Conservation (phyloP, 1,284 basidiomycete genomes). For the Albatrellus sp. region DNA sequence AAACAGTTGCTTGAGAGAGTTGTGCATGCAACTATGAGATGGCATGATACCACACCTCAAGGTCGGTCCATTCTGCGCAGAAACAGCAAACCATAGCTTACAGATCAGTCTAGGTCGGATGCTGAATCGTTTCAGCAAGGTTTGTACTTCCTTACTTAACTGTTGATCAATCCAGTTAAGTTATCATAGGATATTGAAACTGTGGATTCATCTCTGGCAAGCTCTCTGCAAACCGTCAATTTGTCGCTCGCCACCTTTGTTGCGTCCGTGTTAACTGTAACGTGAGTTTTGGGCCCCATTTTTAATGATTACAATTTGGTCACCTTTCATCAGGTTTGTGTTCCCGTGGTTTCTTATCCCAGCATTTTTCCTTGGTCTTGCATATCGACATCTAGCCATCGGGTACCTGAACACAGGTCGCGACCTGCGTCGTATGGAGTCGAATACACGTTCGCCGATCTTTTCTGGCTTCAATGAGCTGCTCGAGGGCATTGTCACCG, state of each 20-base stretch:
- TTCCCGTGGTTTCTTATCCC: slow-evolving; percentile 69
- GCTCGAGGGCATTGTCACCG: slow-evolving; percentile 71
- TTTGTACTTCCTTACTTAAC: slow-evolving; percentile 10
- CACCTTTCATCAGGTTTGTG: slow-evolving; percentile 29
- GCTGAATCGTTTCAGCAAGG: slow-evolving; percentile 57
- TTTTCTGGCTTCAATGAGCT: slow-evolving; percentile 74
- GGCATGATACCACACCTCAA: slow-evolving; percentile 37
- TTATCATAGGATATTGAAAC: slow-evolving; percentile 57
- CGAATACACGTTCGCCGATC: slow-evolving; percentile 58
- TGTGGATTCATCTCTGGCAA: slow-evolving; percentile 60
- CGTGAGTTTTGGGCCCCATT: slow-evolving; percentile 24
- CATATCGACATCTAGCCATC: slow-evolving; percentile 53
- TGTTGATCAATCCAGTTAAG: neutral
- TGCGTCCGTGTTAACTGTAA: slow-evolving; percentile 50
- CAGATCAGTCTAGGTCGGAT: slow-evolving; percentile 38
- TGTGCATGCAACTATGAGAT: slow-evolving; percentile 51
- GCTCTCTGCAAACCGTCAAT: slow-evolving; percentile 63
- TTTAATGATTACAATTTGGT: slow-evolving; percentile 7
- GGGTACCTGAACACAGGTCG: slow-evolving; percentile 69
- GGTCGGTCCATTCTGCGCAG: slow-evolving; percentile 14
- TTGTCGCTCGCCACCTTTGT: slow-evolving; percentile 62
- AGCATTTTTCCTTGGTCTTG: slow-evolving; percentile 49
- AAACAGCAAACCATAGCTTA: neutral
- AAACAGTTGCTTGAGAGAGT: slow-evolving; percentile 39
- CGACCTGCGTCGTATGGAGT: slow-evolving; percentile 71